Conservation (phyloP, 345 rosid genomes). For the Dipteronia dyeriana region DNA sequence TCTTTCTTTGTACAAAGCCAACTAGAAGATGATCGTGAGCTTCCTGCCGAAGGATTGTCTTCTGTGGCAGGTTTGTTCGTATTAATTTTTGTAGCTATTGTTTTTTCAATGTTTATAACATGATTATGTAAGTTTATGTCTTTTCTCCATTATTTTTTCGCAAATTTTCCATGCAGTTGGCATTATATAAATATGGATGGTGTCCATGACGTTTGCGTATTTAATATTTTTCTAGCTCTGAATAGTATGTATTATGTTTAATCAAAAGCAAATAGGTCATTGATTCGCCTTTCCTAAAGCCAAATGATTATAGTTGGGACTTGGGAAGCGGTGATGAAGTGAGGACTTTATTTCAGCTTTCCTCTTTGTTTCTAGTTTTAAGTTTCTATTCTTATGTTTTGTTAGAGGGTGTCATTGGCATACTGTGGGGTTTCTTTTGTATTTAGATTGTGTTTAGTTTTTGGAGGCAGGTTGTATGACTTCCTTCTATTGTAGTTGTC, state of each 20-base stretch:
- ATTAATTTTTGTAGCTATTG: constrained; percentile 3
- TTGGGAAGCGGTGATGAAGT: background rate
- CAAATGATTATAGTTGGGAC: background rate
- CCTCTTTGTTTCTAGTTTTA: background rate
- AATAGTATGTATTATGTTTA: background rate
- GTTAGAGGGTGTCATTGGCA: background rate
- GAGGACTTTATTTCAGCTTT: background rate
- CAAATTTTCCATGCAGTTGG: background rate
- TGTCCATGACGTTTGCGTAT: background rate
- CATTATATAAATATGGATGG: background rate
- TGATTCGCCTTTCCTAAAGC: background rate
- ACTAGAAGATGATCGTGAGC: constrained; percentile 54
- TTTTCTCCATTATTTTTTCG: background rate
- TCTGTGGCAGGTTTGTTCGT: constrained; percentile 64
- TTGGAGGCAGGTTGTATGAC: background rate
- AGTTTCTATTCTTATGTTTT: background rate
- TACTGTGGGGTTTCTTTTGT: background rate
- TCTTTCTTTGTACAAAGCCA: constrained; percentile 53
- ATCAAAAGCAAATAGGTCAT: background rate
- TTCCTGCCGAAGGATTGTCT: constrained; percentile 49
- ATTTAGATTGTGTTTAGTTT: background rate
- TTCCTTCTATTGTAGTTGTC: background rate
- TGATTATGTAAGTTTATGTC: background rate
- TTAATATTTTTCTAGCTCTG: background rate
- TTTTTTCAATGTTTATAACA: background rate